Evolutionary conservation across 2,329 filamentous ascomycete genomes (phyloP).

Genomic region (Hypoxylon sp.): DNA sequence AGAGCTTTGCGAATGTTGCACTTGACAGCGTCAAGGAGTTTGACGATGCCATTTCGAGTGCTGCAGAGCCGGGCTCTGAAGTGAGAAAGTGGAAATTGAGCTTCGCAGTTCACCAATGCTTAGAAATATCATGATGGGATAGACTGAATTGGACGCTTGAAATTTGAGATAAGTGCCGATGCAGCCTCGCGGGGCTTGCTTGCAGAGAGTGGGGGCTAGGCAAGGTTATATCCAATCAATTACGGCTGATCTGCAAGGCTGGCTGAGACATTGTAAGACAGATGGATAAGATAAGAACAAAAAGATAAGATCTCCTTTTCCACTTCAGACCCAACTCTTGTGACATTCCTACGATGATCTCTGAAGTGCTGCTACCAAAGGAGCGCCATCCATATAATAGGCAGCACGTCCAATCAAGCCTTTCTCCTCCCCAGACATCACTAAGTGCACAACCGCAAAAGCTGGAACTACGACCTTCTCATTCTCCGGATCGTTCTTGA

Average conservation of each 20-base stretch:
- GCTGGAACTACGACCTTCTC: slow-evolving; percentile 42
- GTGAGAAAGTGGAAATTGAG: neutral
- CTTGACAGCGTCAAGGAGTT: slow-evolving; percentile 65
- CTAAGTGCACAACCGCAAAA: slow-evolving; percentile 37
- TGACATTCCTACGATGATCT: slow-evolving; percentile 22
- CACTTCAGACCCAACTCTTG: neutral
- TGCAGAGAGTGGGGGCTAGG: neutral
- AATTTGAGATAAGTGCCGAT: slow-evolving; percentile 28
- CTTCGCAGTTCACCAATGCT: slow-evolving; percentile 20
- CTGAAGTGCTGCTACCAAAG: slow-evolving; percentile 38
- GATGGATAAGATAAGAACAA: slow-evolving; percentile 28
- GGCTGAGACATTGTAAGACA: neutral
- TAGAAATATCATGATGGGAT: slow-evolving; percentile 18
- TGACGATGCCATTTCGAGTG: slow-evolving; percentile 53
- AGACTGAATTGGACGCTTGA: slow-evolving; percentile 15
- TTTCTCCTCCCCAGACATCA: slow-evolving; percentile 36
- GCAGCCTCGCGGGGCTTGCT: slow-evolving; percentile 37
- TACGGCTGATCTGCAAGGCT: slow-evolving; percentile 15
- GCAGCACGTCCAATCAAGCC: slow-evolving; percentile 33
- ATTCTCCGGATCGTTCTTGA: slow-evolving; percentile 44
- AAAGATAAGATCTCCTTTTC: neutral
- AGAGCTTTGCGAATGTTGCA: slow-evolving; percentile 87
- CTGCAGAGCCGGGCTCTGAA: neutral
- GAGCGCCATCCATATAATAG: slow-evolving; percentile 44
- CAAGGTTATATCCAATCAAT: slow-evolving; percentile 29